Conservation (phyloP, 345 rosid genomes). For the Anacardium occidentale region DNA sequence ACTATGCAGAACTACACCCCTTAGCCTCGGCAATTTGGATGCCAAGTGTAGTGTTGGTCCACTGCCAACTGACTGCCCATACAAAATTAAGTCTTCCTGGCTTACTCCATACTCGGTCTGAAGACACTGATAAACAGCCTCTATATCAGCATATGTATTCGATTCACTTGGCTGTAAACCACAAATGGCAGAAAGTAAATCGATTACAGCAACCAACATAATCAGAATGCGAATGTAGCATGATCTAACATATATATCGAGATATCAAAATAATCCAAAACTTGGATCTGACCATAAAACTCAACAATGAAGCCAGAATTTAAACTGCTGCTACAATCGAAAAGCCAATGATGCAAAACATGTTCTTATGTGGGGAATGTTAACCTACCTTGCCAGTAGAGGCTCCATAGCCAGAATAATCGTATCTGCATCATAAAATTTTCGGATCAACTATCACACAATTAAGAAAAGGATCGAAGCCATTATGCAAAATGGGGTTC, state of each 20-base stretch:
- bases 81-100: conserved; percentile 87
- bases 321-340: background rate
- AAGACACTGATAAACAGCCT: conserved; percentile 89
- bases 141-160: conserved; percentile 94
- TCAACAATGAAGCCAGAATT: background rate
- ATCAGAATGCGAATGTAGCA: background rate
- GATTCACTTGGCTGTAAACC: conserved; percentile 82
- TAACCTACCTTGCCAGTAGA: conserved; percentile 86
- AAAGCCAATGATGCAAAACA: background rate
- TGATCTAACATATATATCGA: background rate
- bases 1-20: conserved; percentile 97
- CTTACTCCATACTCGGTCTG: conserved; percentile 89
- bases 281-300: background rate
- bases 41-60: conserved; percentile 98
- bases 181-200: conserved; percentile 5
- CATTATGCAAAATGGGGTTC: background rate
- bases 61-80: conserved; percentile 97
- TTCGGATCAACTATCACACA: conserved; percentile 16
- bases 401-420: conserved; percentile 98
- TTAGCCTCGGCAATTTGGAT: conserved; percentile 86
- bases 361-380: conserved; percentile 5
- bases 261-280: too few relatives aligned
- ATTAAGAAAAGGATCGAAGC: conserved; percentile 2
- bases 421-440: conserved; percentile 60
- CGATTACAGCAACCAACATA: background rate